Evolutionary conservation across 805 yeast species (phyloP).

Genomic region (Pichia exigua): DNA sequence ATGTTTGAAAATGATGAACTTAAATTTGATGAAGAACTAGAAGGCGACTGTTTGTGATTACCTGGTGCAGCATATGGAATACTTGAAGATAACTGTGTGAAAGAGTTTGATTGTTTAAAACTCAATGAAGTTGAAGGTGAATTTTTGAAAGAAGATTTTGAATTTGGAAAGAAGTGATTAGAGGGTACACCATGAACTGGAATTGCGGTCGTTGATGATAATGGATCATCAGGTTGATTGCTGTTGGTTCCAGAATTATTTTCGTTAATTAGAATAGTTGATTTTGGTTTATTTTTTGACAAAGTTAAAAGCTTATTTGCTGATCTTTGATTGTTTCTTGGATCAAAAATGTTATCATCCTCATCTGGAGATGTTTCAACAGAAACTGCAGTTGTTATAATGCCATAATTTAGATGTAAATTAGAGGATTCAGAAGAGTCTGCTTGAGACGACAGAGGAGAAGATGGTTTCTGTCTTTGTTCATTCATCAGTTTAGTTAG

Average conservation of each 20-base stretch:
- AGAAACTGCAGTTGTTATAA: conserved; percentile 29
- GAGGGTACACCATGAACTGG: background rate
- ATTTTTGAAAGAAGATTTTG: conserved; percentile 1
- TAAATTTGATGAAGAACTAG: conserved; percentile 18
- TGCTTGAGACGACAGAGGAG: conserved; percentile 12
- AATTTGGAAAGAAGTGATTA: background rate
- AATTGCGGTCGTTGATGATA: background rate
- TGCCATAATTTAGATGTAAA: conserved; percentile 16
- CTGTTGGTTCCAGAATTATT: background rate
- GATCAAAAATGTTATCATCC: conserved; percentile 11
- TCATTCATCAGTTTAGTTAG: conserved; percentile 30
- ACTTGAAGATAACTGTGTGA: conserved; percentile 43
- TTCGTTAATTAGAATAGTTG: background rate
- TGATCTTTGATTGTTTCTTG: conserved; percentile 2
- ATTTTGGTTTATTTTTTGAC: background rate
- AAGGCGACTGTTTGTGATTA: conserved; percentile 31
- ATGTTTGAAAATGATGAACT: conserved; percentile 24
- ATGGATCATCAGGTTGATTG: background rate
- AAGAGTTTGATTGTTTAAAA: conserved; percentile 18
- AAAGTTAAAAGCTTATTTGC: background rate
- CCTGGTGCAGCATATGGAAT: conserved; percentile 73
- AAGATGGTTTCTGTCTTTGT: conserved; percentile 15
- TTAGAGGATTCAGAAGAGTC: conserved; percentile 1
- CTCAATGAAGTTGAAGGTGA: conserved; percentile 5
- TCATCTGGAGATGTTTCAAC: conserved; percentile 28